These are phyloP conservation scores for Starmerella etchellsii DNA, from an alignment of 805 yeast species.

Conservation along the genomic window DNA sequence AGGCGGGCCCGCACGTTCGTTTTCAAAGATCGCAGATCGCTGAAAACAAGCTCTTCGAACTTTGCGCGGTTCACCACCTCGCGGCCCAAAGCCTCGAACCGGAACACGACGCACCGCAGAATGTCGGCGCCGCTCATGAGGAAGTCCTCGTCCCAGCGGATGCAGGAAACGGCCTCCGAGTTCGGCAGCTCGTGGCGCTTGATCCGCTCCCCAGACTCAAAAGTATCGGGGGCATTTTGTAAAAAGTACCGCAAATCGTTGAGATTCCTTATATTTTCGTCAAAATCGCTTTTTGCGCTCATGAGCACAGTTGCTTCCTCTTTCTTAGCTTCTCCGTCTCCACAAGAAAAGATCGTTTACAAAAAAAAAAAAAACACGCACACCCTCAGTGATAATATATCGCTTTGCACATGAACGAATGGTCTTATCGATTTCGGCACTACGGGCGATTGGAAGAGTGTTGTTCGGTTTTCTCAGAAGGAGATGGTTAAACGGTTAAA, in stretches of 20 bases:
- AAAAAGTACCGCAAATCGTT: constrained; percentile 55
- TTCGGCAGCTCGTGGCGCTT: constrained; percentile 73
- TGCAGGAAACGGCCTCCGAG: constrained; percentile 90
- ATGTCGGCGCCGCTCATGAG: constrained; percentile 94
- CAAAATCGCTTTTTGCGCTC: neutral
- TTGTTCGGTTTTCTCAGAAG: no score
- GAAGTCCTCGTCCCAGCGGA: constrained; percentile 79
- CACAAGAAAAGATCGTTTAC: no score
- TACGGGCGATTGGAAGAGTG: no score
- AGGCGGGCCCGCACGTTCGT: constrained; percentile 70
- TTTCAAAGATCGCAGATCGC: constrained; percentile 76
- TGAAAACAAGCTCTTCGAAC: constrained; percentile 91
- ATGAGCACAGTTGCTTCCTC: neutral
- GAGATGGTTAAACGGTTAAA: no score
- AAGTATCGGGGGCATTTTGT: constrained; percentile 87
- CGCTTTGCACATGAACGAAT: no score
- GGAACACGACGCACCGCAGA: constrained; percentile 77
- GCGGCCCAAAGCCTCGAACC: constrained; percentile 83
- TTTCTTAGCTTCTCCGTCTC: neutral
- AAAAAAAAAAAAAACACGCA: no score
- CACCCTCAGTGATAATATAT: no score
- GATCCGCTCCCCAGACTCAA: constrained; percentile 81
- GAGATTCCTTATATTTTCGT: constrained; percentile 5
- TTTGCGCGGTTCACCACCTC: constrained; percentile 74
- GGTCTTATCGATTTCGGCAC: no score